Conservation (phyloP, 345 rosid species). For the Melaleuca quinquenervia region DNA sequence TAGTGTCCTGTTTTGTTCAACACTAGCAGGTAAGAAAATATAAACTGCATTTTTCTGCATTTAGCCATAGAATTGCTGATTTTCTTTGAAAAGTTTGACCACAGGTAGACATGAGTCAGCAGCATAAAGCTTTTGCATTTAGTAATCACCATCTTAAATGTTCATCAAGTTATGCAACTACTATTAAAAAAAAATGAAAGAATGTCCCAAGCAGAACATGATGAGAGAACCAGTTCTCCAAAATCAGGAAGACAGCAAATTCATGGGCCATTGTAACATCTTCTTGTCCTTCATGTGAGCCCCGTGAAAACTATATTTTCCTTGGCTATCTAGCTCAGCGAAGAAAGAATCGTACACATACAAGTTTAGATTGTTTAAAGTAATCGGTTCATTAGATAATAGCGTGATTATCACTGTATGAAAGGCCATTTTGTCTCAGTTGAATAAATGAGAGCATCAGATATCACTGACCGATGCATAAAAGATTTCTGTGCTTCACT, state of each 20-base stretch:
- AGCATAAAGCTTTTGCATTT: neutral
- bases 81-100: neutral
- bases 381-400: neutral
- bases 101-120: neutral
- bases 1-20: neutral
- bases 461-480: constrained; percentile 83
- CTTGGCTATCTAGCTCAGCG: neutral
- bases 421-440: neutral
- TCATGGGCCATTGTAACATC: neutral
- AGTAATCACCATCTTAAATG: neutral
- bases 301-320: neutral
- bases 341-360: neutral
- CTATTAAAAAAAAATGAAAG: neutral
- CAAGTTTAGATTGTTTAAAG: neutral
- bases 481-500: constrained; percentile 96
- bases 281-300: neutral
- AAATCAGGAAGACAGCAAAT: neutral
- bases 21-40: neutral
- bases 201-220: neutral
- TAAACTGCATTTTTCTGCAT: neutral
- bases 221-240: neutral
- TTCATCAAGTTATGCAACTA: neutral
- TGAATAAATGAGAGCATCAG: constrained; percentile 3
- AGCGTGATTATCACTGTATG: neutral
- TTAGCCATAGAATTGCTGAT: neutral